Conservation (phyloP, 2,329 filamentous ascomycete species). For the Purpureocillium takamizusanense region DNA sequence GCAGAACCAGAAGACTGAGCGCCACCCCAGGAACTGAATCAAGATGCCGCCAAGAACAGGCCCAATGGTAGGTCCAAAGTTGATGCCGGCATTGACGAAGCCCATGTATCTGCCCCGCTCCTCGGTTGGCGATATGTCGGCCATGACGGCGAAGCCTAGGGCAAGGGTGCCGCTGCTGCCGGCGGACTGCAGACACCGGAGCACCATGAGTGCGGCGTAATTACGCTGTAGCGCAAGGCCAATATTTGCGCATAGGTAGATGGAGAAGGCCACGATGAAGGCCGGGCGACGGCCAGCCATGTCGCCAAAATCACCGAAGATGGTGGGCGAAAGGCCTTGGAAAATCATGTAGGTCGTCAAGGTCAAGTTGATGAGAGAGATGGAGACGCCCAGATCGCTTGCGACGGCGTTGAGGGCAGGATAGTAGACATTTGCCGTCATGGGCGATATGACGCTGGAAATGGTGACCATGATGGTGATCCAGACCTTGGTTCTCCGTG, state of each 20-base stretch:
- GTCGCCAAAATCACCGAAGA: slow-evolving; percentile 56
- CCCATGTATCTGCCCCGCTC: slow-evolving; percentile 69
- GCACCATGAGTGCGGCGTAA: slow-evolving; percentile 48
- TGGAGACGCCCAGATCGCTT: slow-evolving; percentile 26
- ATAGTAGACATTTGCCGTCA: slow-evolving; percentile 51
- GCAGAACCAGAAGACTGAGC: slow-evolving; percentile 62
- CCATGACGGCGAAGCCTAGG: slow-evolving; percentile 60
- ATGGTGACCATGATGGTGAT: slow-evolving; percentile 43
- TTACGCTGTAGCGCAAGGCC: slow-evolving; percentile 49
- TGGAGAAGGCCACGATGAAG: slow-evolving; percentile 46
- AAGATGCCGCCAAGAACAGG: slow-evolving; percentile 58
- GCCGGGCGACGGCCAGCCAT: slow-evolving; percentile 51
- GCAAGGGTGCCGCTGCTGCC: slow-evolving; percentile 64
- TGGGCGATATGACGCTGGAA: slow-evolving; percentile 46
- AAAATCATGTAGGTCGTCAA: slow-evolving; percentile 56
- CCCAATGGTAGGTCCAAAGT: slow-evolving; percentile 44
- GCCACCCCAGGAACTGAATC: slow-evolving; percentile 55
- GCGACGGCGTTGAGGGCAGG: slow-evolving; percentile 31
- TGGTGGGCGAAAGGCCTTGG: slow-evolving; percentile 50
- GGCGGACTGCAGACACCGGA: slow-evolving; percentile 53
- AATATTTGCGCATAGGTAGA: slow-evolving; percentile 51
- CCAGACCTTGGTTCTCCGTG: slow-evolving; percentile 34
- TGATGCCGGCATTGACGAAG: slow-evolving; percentile 49
- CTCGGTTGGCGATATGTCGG: slow-evolving; percentile 58
- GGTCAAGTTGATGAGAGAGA: slow-evolving; percentile 36